Base-by-base conservation (phyloP, 2,329 filamentous ascomycete genomes). In the Colletotrichum nymphaeae region DNA sequence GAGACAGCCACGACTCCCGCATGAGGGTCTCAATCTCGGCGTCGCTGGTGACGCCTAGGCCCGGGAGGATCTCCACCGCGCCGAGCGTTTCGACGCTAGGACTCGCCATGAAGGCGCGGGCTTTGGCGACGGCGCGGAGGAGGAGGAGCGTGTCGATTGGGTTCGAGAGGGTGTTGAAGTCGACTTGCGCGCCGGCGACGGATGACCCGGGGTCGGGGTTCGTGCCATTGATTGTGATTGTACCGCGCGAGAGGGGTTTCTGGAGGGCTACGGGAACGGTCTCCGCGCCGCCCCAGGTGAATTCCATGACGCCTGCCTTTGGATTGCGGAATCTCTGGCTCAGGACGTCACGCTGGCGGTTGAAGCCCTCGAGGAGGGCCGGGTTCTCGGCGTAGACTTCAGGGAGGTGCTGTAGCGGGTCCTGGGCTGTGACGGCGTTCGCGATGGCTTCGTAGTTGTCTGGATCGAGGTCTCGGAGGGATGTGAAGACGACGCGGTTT, bases 211-310 rank as follows among this genome's bases (percentile, higher is more conserved):
- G 76, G 19, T 78, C 71, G 0, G 77, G 46, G 46, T 78, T 63
- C 1, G 76, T 78, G 26, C 32, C 72, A 32, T 77, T 76, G 65
- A 78, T 77, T 42, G 58, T 52, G 55, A 78, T 74, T 3, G 75
- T 78, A 16, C 77, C 77, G 5, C 77, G 58, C 2, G 75, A 77
- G 3, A 78, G 64, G 1, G 77, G 77, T 56, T 78, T 78, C 5
- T 77, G 76, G 3, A 78, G 67, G 4, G 74, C 76, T n/a, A 76
- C 74, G 0, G 67, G 42, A 1, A 78, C 57, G 7, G 63, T 32
- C 11, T 69, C 37, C 6, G 67, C 57, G 22, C 77, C 77, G 5
- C 77, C 76, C 22, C 76, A 76, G 2, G 76, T 70, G 1, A 76
- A 71, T 58, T 78, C 76, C 24, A 77, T 64, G 2, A 78, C 67